Evolutionary conservation across 192 early-diverging fungal species (phyloP).

Genomic region (Podila clonocystis): DNA sequence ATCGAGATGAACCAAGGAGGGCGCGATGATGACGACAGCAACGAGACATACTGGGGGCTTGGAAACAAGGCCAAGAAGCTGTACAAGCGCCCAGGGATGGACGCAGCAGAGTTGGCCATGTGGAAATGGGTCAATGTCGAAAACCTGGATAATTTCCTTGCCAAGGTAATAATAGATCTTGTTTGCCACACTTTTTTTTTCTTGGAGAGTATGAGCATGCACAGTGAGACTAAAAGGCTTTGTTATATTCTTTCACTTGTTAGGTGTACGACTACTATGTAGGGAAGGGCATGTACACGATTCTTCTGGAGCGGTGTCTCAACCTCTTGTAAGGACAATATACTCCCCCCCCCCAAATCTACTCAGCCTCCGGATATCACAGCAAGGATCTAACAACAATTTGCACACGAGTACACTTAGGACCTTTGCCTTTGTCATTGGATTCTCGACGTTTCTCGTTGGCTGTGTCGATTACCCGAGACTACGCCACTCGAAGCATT

Average conservation of each 20-base stretch:
- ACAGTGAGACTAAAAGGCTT: neutral
- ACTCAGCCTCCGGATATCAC: too few relatives aligned
- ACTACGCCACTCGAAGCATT: conserved; percentile 71
- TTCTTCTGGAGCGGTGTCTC: conserved; percentile 78
- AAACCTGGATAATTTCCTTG: conserved; percentile 87
- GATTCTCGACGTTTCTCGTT: conserved; percentile 88
- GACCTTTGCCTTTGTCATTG: conserved; percentile 87
- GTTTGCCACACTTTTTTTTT: neutral
- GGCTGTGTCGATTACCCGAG: conserved; percentile 91
- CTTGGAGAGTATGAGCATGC: neutral
- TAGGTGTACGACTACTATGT: conserved; percentile 87
- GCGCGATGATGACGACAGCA: conserved; percentile 26
- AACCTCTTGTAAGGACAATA: conserved; percentile 77
- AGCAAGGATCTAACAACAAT: neutral
- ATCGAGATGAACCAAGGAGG: conserved; percentile 62
- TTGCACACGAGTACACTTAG: conserved; percentile 46
- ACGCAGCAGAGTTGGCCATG: conserved; percentile 70
- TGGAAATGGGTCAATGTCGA: conserved; percentile 86
- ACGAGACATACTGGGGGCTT: conserved; percentile 27
- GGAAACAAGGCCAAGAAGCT: conserved; percentile 18
- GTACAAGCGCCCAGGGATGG: conserved; percentile 55
- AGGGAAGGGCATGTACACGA: conserved; percentile 88
- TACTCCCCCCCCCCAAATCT: too few relatives aligned
- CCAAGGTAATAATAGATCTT: conserved; percentile 29
- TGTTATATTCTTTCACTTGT: neutral